A percentile compares a stretch with the other conserved stretches of the same genome.
phyloP scores from a whole-genome alignment of 2,329 filamentous ascomycete species.

The Dactylonectria estremocensis region DNA sequence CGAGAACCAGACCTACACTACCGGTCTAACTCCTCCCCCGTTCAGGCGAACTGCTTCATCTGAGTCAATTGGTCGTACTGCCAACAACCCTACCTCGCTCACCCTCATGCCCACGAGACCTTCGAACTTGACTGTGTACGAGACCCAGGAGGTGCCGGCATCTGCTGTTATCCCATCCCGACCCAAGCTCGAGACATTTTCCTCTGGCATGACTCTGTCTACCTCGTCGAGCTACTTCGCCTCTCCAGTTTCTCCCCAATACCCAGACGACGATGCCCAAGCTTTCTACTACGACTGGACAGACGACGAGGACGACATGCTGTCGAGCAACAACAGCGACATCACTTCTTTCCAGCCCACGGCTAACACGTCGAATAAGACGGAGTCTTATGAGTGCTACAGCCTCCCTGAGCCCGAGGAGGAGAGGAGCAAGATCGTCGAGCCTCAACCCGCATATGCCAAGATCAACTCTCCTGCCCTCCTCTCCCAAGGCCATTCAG shows the following conservation, averaged over 20 bases:
- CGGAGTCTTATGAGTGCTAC: slow-evolving; percentile 56
- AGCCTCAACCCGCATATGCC: slow-evolving; percentile 40
- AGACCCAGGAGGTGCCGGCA: slow-evolving; percentile 35
- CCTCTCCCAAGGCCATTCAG: slow-evolving; percentile 42
- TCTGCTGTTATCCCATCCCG: slow-evolving; percentile 41
- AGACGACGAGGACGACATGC: slow-evolving; percentile 59
- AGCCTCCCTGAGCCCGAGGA: slow-evolving; percentile 60
- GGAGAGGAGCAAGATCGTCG: slow-evolving; percentile 37
- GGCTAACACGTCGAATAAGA: slow-evolving; percentile 29
- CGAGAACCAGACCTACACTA: slow-evolving; percentile 61
- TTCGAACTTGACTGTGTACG: slow-evolving; percentile 28
- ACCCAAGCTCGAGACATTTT: slow-evolving; percentile 40
- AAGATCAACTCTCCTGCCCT: slow-evolving; percentile 46
- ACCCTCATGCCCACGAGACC: slow-evolving; percentile 43
- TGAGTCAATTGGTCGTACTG: slow-evolving; percentile 46
- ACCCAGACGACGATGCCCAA: slow-evolving; percentile 59
- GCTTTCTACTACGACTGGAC: slow-evolving; percentile 62
- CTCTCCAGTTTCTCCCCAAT: slow-evolving; percentile 57
- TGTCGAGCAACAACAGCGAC: slow-evolving; percentile 56
- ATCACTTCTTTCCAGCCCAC: slow-evolving; percentile 48
- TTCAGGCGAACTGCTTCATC: slow-evolving; percentile 56
- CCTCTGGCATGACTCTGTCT: slow-evolving; percentile 48
- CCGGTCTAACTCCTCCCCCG: slow-evolving; percentile 69
- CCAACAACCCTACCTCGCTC: slow-evolving; percentile 44
- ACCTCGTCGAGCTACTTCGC: slow-evolving; percentile 48